phyloP scores from a whole-genome alignment of 2,329 filamentous ascomycete genomes.

The Colletotrichum liaoningense region DNA sequence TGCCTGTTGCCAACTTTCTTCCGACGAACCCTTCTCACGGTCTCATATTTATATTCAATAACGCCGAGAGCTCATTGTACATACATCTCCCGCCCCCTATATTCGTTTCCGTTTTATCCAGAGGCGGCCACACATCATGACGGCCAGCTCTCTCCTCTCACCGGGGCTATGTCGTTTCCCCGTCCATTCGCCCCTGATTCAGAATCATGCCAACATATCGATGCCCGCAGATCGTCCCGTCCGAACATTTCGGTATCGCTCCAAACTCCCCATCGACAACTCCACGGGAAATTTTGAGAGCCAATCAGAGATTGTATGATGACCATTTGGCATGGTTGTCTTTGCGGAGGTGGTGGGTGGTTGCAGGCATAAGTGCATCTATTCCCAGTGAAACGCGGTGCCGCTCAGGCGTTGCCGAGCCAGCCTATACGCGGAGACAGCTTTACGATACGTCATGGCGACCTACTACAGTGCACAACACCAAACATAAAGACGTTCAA shows the following conservation, averaged over 20 bases:
- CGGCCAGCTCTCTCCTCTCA: neutral
- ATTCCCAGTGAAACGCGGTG: conserved; percentile 23
- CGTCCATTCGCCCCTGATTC: neutral
- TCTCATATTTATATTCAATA: conserved; percentile 18
- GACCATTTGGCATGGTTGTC: conserved; percentile 7
- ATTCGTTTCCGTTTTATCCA: neutral
- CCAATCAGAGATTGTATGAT: conserved; percentile 15
- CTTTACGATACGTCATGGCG: conserved; percentile 13
- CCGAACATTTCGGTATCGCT: conserved; percentile 11
- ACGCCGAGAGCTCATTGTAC: neutral
- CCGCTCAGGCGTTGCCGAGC: neutral
- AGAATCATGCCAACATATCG: neutral
- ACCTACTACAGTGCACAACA: neutral
- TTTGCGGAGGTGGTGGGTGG: neutral
- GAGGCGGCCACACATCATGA: neutral
- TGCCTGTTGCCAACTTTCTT: neutral
- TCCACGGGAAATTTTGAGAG: neutral
- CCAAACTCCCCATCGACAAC: neutral
- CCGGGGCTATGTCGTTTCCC: neutral
- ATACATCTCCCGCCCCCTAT: neutral
- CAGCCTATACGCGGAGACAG: conserved; percentile 18
- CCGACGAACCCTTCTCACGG: neutral
- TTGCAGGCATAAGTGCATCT: conserved; percentile 2
- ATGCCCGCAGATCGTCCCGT: conserved; percentile 15
- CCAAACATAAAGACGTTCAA: neutral